These are phyloP conservation scores for Phanerochaete sordida DNA, from an alignment of 768 basidiomycete species.

Conservation along the genomic window DNA sequence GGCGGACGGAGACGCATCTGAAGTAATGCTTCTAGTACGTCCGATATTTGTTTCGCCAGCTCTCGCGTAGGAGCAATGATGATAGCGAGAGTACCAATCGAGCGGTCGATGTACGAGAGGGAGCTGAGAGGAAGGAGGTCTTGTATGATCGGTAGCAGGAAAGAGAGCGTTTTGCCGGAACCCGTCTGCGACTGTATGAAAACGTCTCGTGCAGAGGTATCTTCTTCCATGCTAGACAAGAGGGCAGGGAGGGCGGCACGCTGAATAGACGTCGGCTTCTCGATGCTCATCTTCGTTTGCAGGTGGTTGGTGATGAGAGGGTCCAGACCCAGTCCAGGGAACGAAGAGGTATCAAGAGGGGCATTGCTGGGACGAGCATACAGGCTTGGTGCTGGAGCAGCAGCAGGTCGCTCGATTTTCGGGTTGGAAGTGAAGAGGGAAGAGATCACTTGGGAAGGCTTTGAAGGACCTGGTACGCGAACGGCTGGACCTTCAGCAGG, in stretches of 20 bases:
- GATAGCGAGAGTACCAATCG: conserved; percentile 91
- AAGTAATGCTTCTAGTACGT: conserved; percentile 84
- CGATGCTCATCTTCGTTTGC: conserved; percentile 72
- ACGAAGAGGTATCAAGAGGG: conserved; percentile 76
- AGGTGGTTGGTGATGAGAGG: conserved; percentile 79
- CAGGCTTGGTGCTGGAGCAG: neutral
- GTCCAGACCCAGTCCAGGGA: conserved; percentile 79
- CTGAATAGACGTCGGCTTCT: conserved; percentile 89
- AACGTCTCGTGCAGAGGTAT: conserved; percentile 55
- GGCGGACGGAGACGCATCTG: conserved; percentile 66
- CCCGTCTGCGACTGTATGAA: conserved; percentile 98
- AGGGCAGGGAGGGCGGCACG: conserved; percentile 66
- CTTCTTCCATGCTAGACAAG: conserved; percentile 39
- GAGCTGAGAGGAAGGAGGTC: conserved; percentile 88
- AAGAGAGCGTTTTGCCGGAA: conserved; percentile 93
- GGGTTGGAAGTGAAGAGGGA: conserved; percentile 29
- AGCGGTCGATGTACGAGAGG: conserved; percentile 91
- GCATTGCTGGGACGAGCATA: conserved; percentile 73
- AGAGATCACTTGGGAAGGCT: conserved; percentile 69
- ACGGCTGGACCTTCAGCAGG: neutral
- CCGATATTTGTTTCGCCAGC: conserved; percentile 93
- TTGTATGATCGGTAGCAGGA: conserved; percentile 91
- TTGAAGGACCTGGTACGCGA: conserved; percentile 18
- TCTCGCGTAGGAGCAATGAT: conserved; percentile 96
- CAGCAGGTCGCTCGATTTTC: conserved; percentile 17